A percentile compares a stretch with the other conserved stretches of the same genome.
Conservation (phyloP, 352 stramenopile genomes). For the Globisporangium spinosum region DNA sequence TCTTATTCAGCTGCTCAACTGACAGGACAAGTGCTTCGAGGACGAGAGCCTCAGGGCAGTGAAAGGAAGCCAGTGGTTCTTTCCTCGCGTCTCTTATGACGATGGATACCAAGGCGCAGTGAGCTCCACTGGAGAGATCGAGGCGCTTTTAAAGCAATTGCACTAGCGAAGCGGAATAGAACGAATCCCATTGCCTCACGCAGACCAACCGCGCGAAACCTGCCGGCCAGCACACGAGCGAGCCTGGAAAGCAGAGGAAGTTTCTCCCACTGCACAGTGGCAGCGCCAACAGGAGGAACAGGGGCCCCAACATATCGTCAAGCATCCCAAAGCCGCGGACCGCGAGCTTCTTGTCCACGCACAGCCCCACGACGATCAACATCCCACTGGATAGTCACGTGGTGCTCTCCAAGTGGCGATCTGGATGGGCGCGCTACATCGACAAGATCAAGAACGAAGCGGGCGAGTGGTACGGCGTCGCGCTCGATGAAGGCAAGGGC, state of each 20-base stretch:
- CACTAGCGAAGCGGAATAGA: neutral
- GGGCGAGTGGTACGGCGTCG: slow-evolving; percentile 69
- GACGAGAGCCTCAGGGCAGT: neutral
- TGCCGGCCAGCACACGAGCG: neutral
- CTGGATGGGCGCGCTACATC: slow-evolving; percentile 55
- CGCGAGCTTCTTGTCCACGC: slow-evolving; percentile 9
- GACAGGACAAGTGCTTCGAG: neutral
- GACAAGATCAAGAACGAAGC: slow-evolving; percentile 50
- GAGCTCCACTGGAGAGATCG: neutral
- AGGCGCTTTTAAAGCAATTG: neutral
- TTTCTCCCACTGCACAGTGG: neutral
- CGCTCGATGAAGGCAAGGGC: slow-evolving; percentile 59
- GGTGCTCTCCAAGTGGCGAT: slow-evolving; percentile 50
- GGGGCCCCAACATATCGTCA: slow-evolving; percentile 7
- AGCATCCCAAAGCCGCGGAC: slow-evolving; percentile 20
- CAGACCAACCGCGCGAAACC: neutral
- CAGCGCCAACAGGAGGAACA: neutral
- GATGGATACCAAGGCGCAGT: neutral
- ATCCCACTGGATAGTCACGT: slow-evolving; percentile 54
- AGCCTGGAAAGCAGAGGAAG: neutral
- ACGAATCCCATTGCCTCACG: neutral
- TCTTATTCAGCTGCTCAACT: slow-evolving; percentile 3
- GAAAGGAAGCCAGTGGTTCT: neutral
- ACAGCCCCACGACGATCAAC: slow-evolving; percentile 27
- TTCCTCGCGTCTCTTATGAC: slow-evolving; percentile 3